These are phyloP conservation scores for Amanita phalloides DNA, from an alignment of 768 basidiomycete genomes.

Conservation along the genomic window DNA sequence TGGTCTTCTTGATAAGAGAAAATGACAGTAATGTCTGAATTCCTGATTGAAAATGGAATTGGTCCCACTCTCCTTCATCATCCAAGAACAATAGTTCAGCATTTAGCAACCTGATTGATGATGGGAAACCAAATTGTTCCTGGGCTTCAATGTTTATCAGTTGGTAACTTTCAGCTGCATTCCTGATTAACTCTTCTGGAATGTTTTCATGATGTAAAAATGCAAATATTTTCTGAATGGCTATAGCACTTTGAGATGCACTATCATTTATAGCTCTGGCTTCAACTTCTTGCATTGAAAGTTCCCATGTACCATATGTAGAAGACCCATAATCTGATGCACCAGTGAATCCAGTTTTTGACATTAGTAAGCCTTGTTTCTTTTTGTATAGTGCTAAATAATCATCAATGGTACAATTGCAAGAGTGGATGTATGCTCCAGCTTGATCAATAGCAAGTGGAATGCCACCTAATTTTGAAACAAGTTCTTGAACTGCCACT, in stretches of 20 bases:
- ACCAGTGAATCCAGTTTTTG: conserved; percentile 2
- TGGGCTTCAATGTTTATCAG: not conserved
- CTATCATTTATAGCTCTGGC: not conserved
- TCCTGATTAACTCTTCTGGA: conserved; percentile 7
- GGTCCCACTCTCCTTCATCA: conserved; percentile 7
- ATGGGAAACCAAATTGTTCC: conserved; percentile 1
- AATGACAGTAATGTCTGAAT: conserved; percentile 10
- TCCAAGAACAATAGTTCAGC: not conserved
- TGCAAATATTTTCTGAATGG: conserved; percentile 9
- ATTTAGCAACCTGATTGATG: not conserved
- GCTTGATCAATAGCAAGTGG: conserved; percentile 12
- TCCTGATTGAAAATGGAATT: conserved; percentile 7
- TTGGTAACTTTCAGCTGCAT: conserved; percentile 4
- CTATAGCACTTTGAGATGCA: conserved; percentile 10
- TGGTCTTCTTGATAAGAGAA: conserved; percentile 9
- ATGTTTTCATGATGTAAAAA: conserved; percentile 12
- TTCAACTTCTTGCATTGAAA: conserved; percentile 10
- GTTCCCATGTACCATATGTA: conserved; percentile 12
- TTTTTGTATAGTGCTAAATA: conserved; percentile 8
- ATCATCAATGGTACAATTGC: conserved; percentile 6
- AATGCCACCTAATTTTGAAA: not conserved
- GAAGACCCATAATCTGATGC: conserved; percentile 10
- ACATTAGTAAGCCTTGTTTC: conserved; percentile 6
- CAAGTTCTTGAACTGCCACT: not conserved
- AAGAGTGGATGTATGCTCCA: conserved; percentile 9